These are phyloP conservation scores for Aspergillus campestris DNA, from an alignment of 495 filamentous ascomycete species.

Conservation along the genomic window DNA sequence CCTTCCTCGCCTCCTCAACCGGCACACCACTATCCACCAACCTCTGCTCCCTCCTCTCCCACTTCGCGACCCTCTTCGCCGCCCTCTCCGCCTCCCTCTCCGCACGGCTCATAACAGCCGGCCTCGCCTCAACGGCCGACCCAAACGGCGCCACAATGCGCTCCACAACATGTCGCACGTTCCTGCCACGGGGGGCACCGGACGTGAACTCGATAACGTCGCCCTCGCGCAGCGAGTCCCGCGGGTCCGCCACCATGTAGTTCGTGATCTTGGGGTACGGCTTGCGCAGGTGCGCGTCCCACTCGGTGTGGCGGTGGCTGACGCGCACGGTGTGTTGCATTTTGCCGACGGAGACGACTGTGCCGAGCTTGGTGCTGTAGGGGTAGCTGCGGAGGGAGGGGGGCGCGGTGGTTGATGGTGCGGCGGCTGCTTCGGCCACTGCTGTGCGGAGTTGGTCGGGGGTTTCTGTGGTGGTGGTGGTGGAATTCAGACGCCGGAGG, in stretches of 20 bases:
- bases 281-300: conserved; percentile 35
- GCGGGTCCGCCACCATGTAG: conserved; percentile 66
- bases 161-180: conserved; percentile 69
- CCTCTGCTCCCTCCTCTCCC: conserved; percentile 34
- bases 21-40: conserved; percentile 10
- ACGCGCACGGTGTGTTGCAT: conserved; percentile 41
- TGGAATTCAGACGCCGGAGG: conserved; percentile 13
- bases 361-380: conserved; percentile 32
- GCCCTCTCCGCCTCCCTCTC: conserved; percentile 46
- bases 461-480: conserved; percentile 5
- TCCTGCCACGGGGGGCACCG: conserved; percentile 53
- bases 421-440: conserved; percentile 9
- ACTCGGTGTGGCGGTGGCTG: conserved; percentile 24
- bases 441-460: conserved; percentile 6
- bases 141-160: conserved; percentile 69
- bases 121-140: conserved; percentile 49
- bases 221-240: conserved; percentile 61
- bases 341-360: conserved; percentile 36
- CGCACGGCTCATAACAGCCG: conserved; percentile 54
- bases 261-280: conserved; percentile 30
- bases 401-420: conserved; percentile 5
- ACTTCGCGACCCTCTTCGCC: conserved; percentile 42
- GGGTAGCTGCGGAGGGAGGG: conserved; percentile 34
- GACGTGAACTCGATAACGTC: conserved; percentile 74
- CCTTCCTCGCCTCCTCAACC: neutral